Base-by-base conservation (phyloP, 495 filamentous ascomycete genomes). In the Penicillium parvum region DNA sequence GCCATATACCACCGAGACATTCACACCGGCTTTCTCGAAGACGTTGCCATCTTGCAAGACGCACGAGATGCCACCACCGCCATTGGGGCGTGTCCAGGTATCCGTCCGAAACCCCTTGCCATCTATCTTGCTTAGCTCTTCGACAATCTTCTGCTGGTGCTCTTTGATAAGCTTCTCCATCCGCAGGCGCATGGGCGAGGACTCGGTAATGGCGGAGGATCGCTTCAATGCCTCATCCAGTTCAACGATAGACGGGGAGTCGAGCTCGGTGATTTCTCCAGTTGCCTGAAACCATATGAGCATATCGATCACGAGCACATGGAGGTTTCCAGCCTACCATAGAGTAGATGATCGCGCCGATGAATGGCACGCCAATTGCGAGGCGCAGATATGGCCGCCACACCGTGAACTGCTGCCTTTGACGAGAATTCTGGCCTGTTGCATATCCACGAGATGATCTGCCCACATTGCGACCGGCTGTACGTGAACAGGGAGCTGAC, bases 11-110 rank as follows among this genome's bases (percentile, higher is more conserved):
- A 95, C 79, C 32, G 86, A 91, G 49, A 89, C 90, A 54, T 94
- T 95, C 30, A 97, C 94, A 10, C 92, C 92, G 25, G 90, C 92
- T 66, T 99, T 99, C 67, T 99, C 92, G 61, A 97, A 99, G 21
- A 97, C 88, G 37, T 92, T 87, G 25, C 94, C 91, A 42, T 95
- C 87, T 60, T 99, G 92, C 21, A 97, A 75, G 7, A 97, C 90
- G 65, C 91, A 95, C 4, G 88, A 94, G 42, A 90, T 86, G 14
- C 84, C 84, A 16, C 84, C 84, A 27, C 92, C 92, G 33, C 90
- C 91, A 58, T 85, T 82, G 37, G 87, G 85, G 30, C 92, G 85
- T 11, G 79, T 74, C 92, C 92, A 99, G 25, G 80, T 83, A 68
- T 99, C 92, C 22, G 80, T 68, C 30, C 73, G 71, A 69, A 99